Base-by-base conservation (phyloP, 2,329 filamentous ascomycete genomes). In the Xylariaceae sp. region DNA sequence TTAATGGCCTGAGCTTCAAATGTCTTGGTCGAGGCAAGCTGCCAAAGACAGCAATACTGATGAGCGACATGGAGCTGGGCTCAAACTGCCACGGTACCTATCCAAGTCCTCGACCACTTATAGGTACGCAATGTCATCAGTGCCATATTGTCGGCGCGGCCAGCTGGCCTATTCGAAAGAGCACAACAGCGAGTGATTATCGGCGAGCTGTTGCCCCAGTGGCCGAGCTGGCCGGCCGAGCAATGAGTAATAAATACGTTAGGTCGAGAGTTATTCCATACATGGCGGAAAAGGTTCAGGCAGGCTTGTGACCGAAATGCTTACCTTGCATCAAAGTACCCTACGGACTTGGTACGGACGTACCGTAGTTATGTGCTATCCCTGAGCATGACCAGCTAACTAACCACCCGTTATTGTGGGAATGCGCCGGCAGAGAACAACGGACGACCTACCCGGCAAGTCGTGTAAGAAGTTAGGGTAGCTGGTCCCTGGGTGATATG, bases 311-410 rank as follows among this genome's bases (percentile, higher is more conserved):
- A 22, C 49, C 37, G 43, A 51, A 46, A 32, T 46, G 49, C 49
- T 51, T 51, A 51, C 49, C 42, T 44, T 46, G 45, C 49, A 46
- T 46, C 21, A 51, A 39, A 44, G 26, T 8, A 26, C 26, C 26
- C n/a, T n/a, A n/a, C n/a, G n/a, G 26, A 26, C 26, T 8, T 26
- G 26, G 5, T 26, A 29, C n/a, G n/a, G n/a, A n/a, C n/a, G n/a
- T n/a, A n/a, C n/a, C n/a, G n/a, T 22, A 21, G 21, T 21, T 13
- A 29, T 43, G 15, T 43, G 16, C 13, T 5, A 29, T 13, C 6
- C 41, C 4, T 43, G 41, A 43, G 21, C 41, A 21, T 43, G 41
- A 43, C 41, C 41, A 21, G 39, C 39, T 26, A 26, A 8, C 26
- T 8, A 26, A 26, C 26, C 26, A 26, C 5, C 5, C 26, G 26